Evolutionary conservation across 208 protist genomes (phyloP).

Genomic region (Acanthamoeba culbertsoni): DNA sequence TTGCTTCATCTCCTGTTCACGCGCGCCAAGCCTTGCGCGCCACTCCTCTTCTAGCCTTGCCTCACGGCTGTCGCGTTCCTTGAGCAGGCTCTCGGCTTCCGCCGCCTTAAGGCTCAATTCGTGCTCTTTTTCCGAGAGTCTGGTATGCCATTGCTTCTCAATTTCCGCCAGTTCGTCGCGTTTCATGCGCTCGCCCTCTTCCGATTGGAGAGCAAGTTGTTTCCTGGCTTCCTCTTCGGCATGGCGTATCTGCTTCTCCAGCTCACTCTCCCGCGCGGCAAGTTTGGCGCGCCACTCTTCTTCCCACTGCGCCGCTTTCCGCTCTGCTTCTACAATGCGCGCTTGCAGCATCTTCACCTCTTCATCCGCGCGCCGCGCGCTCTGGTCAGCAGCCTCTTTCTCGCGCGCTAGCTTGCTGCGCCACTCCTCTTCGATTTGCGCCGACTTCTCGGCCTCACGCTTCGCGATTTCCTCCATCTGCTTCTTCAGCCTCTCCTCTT

Average conservation of each 20-base stretch:
- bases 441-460: neutral
- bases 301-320: neutral
- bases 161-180: neutral
- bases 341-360: neutral
- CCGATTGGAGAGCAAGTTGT: neutral
- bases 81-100: too few relatives aligned
- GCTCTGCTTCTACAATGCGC: too few relatives aligned
- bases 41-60: too few relatives aligned
- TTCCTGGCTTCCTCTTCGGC: neutral
- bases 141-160: neutral
- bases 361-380: neutral
- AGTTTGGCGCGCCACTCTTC: neutral
- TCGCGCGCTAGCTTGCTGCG: neutral
- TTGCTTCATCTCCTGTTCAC: too few relatives aligned
- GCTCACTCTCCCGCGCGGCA: neutral
- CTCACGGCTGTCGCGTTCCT: too few relatives aligned
- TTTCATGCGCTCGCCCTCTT: neutral
- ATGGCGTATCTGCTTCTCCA: neutral
- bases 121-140: neutral
- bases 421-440: neutral
- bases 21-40: too few relatives aligned
- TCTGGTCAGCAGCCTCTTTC: neutral
- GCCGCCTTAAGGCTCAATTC: too few relatives aligned
- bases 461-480: neutral
- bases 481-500: neutral